phyloP scores from a whole-genome alignment of 225 moss, liverwort and hornwort genomes.

The Asterella californica region DNA sequence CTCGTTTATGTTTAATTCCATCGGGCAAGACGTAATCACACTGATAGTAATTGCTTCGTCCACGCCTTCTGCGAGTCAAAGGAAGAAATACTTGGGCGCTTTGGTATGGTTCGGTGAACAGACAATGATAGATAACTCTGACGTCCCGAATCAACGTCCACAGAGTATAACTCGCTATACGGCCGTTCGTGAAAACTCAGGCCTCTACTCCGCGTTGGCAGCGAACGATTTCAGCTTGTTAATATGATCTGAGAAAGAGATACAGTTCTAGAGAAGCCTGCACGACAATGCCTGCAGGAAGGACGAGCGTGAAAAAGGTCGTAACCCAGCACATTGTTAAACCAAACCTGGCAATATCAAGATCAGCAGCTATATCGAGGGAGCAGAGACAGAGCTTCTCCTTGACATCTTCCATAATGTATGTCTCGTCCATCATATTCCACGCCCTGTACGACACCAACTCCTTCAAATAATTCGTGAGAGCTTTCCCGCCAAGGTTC shows the following conservation, averaged over 20 bases:
- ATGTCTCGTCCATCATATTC: constrained; percentile 99
- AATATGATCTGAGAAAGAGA: neutral
- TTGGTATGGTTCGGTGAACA: neutral
- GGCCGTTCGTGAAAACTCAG: neutral
- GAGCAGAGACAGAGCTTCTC: constrained; percentile 90
- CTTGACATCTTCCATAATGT: constrained; percentile 96
- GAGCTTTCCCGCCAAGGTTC: constrained; percentile 90
- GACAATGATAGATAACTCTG: neutral
- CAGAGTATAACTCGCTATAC: neutral
- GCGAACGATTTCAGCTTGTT: neutral
- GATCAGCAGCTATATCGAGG: constrained; percentile 67
- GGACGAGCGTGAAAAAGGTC: neutral
- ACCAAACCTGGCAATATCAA: constrained; percentile 68
- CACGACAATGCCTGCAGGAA: neutral
- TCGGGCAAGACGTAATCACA: constrained; percentile 89
- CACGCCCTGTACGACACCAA: constrained; percentile 89
- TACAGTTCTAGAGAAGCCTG: neutral
- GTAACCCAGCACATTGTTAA: neutral
- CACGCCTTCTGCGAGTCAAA: constrained; percentile 54
- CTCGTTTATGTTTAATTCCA: constrained; percentile 92
- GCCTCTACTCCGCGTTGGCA: neutral
- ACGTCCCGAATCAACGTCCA: neutral
- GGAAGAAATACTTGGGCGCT: neutral
- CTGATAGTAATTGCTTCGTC: constrained; percentile 54
- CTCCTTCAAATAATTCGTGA: constrained; percentile 95